Conservation (phyloP, 1,284 basidiomycete species). For the Fistulina hepatica region DNA sequence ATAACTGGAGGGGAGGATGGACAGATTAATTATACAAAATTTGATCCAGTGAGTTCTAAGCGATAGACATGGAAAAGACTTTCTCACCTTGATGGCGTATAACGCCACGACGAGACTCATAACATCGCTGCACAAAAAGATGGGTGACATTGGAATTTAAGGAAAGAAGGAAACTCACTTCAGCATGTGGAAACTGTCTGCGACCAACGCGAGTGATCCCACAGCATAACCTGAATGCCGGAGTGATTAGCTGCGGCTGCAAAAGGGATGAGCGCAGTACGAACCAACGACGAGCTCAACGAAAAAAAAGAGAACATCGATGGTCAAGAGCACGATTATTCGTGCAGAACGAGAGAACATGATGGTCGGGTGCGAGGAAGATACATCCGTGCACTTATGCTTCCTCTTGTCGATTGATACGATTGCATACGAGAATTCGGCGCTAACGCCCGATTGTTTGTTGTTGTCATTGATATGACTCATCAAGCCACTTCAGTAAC, state of each 20-base stretch:
- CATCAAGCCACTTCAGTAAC: too few relatives aligned
- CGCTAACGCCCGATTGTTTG: too few relatives aligned
- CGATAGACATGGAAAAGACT: constrained; percentile 8
- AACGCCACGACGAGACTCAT: constrained; percentile 92
- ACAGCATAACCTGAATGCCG: constrained; percentile 76
- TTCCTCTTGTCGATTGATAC: background rate
- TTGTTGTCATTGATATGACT: too few relatives aligned
- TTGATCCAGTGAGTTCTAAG: background rate
- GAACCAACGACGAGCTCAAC: constrained; percentile 78
- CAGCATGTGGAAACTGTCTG: constrained; percentile 98
- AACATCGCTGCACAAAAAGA: constrained; percentile 58
- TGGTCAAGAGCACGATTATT: constrained; percentile 72
- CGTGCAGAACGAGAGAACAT: constrained; percentile 61
- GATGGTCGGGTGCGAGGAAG: constrained; percentile 26
- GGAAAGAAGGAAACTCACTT: constrained; percentile 47
- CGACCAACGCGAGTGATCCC: constrained; percentile 89
- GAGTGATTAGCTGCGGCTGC: constrained; percentile 6
- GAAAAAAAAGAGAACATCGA: constrained; percentile 89
- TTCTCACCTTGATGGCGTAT: constrained; percentile 84
- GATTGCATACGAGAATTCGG: too few relatives aligned
- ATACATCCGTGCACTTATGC: background rate
- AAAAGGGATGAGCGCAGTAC: constrained; percentile 14
- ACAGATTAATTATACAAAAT: background rate
- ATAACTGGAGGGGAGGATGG: constrained; percentile 33
- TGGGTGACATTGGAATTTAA: constrained; percentile 8